Evolutionary conservation across 192 early-diverging fungal genomes (phyloP).

Genomic region (Podila minutissima): DNA sequence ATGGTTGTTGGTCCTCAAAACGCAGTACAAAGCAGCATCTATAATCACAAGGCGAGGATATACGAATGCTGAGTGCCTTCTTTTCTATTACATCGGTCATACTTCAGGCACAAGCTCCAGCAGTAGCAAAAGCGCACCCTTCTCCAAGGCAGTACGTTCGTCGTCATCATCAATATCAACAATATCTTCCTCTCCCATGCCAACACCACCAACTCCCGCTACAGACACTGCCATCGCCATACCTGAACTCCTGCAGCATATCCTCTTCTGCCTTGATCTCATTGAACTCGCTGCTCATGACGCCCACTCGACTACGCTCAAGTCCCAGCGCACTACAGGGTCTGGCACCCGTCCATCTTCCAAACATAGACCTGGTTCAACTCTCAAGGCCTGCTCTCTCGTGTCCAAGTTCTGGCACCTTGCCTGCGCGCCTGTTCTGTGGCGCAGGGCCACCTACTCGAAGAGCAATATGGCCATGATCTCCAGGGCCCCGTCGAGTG

Average conservation of each 20-base stretch:
- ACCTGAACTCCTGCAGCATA: not conserved
- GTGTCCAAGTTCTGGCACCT: slow-evolving; percentile 5
- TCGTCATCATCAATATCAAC: not conserved
- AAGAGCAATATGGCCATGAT: slow-evolving; percentile 1
- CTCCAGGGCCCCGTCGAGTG: not conserved
- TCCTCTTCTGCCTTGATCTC: not conserved
- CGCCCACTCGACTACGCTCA: not conserved
- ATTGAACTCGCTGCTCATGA: not conserved
- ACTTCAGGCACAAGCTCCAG: not conserved
- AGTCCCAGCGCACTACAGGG: not conserved
- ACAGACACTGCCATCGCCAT: not conserved
- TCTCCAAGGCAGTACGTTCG: too few relatives aligned
- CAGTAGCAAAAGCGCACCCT: not conserved
- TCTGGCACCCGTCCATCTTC: not conserved
- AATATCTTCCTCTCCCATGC: not conserved
- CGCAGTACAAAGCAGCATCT: too few relatives aligned
- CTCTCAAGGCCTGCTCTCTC: not conserved
- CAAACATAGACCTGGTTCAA: not conserved
- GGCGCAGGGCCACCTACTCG: not conserved
- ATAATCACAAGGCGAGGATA: too few relatives aligned
- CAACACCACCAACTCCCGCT: not conserved
- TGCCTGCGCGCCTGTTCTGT: not conserved
- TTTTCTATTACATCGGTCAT: not conserved
- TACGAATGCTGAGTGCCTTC: not conserved
- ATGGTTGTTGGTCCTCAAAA: too few relatives aligned